Conservation (phyloP, 805 yeast species). For the Millerozyma miso region DNA sequence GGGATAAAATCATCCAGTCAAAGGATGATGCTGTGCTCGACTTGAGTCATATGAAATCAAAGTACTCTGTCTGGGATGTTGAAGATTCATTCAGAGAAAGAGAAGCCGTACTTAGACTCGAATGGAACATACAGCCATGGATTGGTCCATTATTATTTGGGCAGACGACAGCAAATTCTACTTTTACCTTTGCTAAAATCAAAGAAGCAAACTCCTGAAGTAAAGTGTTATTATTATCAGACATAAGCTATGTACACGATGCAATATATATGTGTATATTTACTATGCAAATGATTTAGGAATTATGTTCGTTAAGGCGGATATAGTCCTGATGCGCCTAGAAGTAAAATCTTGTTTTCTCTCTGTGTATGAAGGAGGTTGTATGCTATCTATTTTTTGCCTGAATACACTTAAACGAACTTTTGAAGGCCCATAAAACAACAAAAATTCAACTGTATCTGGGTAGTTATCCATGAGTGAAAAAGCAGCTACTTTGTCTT, state of each 20-base stretch:
- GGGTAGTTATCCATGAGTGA: constrained; percentile 31
- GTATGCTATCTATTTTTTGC: constrained; percentile 15
- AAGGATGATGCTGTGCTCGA: constrained; percentile 56
- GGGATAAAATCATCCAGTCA: constrained; percentile 78
- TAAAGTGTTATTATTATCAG: no score
- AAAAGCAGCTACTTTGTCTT: constrained; percentile 18
- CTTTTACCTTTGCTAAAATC: constrained; percentile 29
- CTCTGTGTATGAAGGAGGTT: constrained; percentile 14
- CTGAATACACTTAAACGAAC: constrained; percentile 19
- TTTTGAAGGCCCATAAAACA: constrained; percentile 16
- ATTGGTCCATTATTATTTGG: constrained; percentile 80
- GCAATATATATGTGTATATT: neutral
- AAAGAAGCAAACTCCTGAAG: constrained; percentile 9
- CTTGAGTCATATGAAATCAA: constrained; percentile 53
- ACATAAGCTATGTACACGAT: neutral
- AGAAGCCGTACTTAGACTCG: constrained; percentile 64
- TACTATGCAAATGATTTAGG: neutral
- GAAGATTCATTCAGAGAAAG: constrained; percentile 57
- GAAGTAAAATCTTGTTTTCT: constrained; percentile 16
- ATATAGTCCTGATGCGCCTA: constrained; percentile 21
- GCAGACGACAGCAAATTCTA: constrained; percentile 28
- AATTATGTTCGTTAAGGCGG: constrained; percentile 15
- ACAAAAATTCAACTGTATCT: constrained; percentile 26
- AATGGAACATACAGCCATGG: constrained; percentile 91
- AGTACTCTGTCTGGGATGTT: constrained; percentile 86